Base-by-base conservation (phyloP, 1,139 yeast genomes). In the Scheffersomyces cryptocercus region DNA sequence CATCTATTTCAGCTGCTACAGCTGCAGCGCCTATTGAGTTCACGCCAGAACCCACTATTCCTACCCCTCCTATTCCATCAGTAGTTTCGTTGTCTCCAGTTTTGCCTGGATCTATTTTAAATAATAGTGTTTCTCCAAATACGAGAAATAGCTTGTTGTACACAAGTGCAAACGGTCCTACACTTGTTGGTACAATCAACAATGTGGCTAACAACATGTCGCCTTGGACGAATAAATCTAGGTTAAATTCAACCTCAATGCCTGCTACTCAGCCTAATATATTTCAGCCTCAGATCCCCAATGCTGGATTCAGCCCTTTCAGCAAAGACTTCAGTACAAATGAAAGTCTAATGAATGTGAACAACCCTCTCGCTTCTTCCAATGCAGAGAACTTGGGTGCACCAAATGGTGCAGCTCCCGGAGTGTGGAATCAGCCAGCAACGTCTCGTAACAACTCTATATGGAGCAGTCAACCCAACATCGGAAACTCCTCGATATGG, bases 401-500 rank as follows among this genome's bases (percentile, higher is more conserved):
- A 14, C n/a, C 20, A 14, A 31, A 31, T 31, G 20, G n/a, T 31
- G 35, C 26, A 20, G 26, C 26, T 6, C 26, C 26, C 6, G 31
- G 42, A 3, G 49, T 48, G 5, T 66, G 70, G 70, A 57, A 52
- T 40, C 53, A 58, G 12, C 50, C 53, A 24, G 36, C 46, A 13
- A 43, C 52, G 15, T 45, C 67, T 3, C 48, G 70, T 35, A 65
- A 55, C 42, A 63, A 56, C 43, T 67, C 73, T 4, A 65, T 70
- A 38, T 70, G 75, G 75, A 58, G 65, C 37, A 58, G 43, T 16
- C 36, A 48, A 9, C 45, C 50, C 13, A 47, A 39, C 26, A 11
- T 20, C 12, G 30, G 32, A 12, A 47, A 38, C 35, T 40, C 38
- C 15, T 29, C 42, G 16, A 29, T 49, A 5, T 49, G 52, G 52